phyloP scores from a whole-genome alignment of 1,284 basidiomycete species.

The Macrocystidia cucumis region DNA sequence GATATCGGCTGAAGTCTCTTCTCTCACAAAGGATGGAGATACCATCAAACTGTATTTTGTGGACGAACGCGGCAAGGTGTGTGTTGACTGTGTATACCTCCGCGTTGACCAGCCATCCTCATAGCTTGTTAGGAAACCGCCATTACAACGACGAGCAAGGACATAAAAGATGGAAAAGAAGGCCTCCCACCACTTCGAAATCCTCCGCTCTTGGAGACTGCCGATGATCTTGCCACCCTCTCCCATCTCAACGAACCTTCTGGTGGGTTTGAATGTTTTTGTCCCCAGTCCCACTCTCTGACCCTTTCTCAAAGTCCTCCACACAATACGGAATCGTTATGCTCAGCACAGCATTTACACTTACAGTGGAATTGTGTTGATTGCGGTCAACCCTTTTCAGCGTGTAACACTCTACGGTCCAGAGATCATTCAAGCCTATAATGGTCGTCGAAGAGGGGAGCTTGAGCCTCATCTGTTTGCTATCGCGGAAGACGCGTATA shows the following conservation, averaged over 20 bases:
- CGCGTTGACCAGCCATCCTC: conserved; percentile 9
- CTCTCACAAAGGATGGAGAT: conserved; percentile 54
- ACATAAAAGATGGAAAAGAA: conserved; percentile 68
- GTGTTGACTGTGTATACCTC: conserved; percentile 11
- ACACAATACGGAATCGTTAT: conserved; percentile 96
- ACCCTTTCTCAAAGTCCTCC: conserved; percentile 58
- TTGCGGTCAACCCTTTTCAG: conserved; percentile 98
- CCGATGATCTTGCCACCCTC: conserved; percentile 96
- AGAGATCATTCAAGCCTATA: conserved; percentile 97
- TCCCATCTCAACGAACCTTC: conserved; percentile 98
- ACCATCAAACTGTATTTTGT: conserved; percentile 71
- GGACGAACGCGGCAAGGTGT: conserved; percentile 84
- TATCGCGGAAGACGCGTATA: conserved; percentile 98
- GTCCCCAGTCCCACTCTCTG: conserved; percentile 4
- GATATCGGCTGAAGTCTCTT: conserved; percentile 81
- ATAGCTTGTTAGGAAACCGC: conserved; percentile 52
- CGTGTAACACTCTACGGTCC: conserved; percentile 90
- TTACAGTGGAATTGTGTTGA: conserved; percentile 96
- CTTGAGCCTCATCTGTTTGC: conserved; percentile 98
- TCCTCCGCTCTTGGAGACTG: conserved; percentile 92
- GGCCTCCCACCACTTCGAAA: conserved; percentile 91
- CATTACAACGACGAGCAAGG: conserved; percentile 71
- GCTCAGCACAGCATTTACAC: conserved; percentile 97
- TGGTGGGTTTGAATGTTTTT: conserved; percentile 43
- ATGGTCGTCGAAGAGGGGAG: conserved; percentile 87